These are phyloP conservation scores for Gossypium gossypioides DNA, from an alignment of 441 rosid species.

Conservation along the genomic window DNA sequence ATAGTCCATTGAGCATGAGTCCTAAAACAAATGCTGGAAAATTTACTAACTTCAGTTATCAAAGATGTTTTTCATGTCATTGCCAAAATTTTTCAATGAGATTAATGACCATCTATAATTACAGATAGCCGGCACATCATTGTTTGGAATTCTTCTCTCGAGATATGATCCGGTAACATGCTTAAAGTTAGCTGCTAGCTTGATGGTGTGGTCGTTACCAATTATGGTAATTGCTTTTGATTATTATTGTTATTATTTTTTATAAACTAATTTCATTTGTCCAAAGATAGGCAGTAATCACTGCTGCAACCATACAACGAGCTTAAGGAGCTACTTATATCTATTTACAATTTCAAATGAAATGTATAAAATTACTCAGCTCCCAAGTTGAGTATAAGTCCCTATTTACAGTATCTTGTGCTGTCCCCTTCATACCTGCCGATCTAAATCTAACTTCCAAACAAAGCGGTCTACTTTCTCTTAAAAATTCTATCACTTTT, in stretches of 20 bases:
- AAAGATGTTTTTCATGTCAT: background rate
- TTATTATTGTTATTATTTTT: background rate
- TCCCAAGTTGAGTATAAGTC: no score
- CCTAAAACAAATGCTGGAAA: background rate
- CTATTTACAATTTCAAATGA: no score
- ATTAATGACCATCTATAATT: conserved; percentile 8
- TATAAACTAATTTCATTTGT: no score
- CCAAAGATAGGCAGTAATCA: no score
- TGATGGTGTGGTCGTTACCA: conserved; percentile 67
- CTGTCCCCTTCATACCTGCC: no score
- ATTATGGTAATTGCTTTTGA: conserved; percentile 47
- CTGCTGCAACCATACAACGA: no score
- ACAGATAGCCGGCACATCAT: conserved; percentile 75
- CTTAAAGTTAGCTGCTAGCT: conserved; percentile 62
- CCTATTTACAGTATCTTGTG: no score
- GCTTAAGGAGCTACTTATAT: no score
- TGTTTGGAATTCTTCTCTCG: conserved; percentile 77
- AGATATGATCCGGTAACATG: conserved; percentile 72
- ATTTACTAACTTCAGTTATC: background rate
- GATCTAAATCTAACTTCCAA: no score
- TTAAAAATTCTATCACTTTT: conserved; percentile 7
- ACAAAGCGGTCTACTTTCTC: background rate
- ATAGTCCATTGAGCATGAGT: background rate
- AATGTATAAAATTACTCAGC: no score
- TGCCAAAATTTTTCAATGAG: background rate